Evolutionary conservation across 805 yeast genomes (phyloP), one percentile per base, ranked within the genome.

Genomic region (Metschnikowia sp.): DNA sequence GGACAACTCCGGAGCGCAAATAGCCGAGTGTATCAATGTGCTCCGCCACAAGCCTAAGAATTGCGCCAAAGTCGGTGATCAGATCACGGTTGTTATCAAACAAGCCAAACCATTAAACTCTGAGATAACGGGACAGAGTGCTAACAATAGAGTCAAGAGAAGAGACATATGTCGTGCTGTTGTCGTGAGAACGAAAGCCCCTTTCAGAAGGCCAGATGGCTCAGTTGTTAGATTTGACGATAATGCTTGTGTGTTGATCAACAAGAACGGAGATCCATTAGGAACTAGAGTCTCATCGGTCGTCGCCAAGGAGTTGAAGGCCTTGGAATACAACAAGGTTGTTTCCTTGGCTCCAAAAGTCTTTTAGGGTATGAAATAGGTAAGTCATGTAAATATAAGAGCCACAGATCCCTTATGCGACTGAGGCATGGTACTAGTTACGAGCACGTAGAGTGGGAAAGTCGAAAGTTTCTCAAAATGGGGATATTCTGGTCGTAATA

Each of bases 111-210:
- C 96, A 11, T 66, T 86, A 51, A 77, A 83, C 40, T 78, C 83
- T 38, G 84, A 80, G 52, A 77, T 85, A 49, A 78, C 89, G 1
- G 95, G 94, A 55, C 83, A 86, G 38, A 72, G 84, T 1, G 84
- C 85, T 32, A 76, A 83, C 35, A 87, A 86, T 66, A 74, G 92
- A 66, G 96, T 92, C 36, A 88, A 91, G 67, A 85, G 94, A 70
- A 96, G 97, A 58, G 99, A 94, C 63, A 88, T 94, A 45, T 86
- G 94, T 49, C 92, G 95, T 61, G 99, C 97, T 4, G 92, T 94
- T 30, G 86, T 94, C 37, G 97, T 91, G 15, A 84, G 99, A 68
- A 89, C 97, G 0, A 90, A 84, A 69, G 89, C 89, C 54, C 78
- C 79, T 5, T 79, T 79, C 52, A 77, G 77, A 59, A 81, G 99